Conservation (phyloP, 768 basidiomycete genomes). For the Brasilioporus rufonigricans region DNA sequence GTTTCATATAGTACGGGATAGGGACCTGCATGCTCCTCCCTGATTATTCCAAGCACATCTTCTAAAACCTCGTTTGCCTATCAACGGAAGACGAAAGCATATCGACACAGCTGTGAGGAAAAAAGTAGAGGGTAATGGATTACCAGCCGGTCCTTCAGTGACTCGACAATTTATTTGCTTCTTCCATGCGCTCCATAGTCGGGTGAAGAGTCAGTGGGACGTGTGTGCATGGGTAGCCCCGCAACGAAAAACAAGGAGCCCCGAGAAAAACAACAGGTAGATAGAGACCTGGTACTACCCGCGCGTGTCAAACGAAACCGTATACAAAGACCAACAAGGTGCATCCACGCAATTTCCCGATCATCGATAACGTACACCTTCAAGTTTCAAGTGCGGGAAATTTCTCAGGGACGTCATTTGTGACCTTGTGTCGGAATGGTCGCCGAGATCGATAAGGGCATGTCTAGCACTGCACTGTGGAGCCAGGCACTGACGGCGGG, state of each 20-base stretch:
- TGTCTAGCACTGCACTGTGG: too few species aligned
- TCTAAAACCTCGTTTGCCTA: background rate
- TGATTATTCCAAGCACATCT: background rate
- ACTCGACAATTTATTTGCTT: conserved; percentile 12
- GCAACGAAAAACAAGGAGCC: conserved; percentile 13
- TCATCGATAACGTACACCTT: too few species aligned
- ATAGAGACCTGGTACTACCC: background rate
- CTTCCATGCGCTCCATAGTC: background rate
- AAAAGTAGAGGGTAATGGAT: too few species aligned
- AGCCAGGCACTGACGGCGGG: too few species aligned
- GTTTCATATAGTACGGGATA: conserved; percentile 4
- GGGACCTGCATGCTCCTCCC: background rate
- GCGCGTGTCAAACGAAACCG: background rate
- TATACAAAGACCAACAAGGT: too few species aligned
- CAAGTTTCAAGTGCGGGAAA: too few species aligned
- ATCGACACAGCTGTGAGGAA: background rate
- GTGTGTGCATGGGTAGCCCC: background rate
- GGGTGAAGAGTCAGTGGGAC: background rate
- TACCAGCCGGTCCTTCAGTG: too few species aligned
- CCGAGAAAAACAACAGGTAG: conserved; percentile 11
- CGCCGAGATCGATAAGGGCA: too few species aligned
- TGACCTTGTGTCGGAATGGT: too few species aligned
- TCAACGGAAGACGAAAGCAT: conserved; percentile 8
- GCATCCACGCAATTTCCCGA: too few species aligned
- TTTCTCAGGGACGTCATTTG: too few species aligned